Conservation (phyloP, 495 filamentous ascomycete genomes). For the Penicillium lividum region DNA sequence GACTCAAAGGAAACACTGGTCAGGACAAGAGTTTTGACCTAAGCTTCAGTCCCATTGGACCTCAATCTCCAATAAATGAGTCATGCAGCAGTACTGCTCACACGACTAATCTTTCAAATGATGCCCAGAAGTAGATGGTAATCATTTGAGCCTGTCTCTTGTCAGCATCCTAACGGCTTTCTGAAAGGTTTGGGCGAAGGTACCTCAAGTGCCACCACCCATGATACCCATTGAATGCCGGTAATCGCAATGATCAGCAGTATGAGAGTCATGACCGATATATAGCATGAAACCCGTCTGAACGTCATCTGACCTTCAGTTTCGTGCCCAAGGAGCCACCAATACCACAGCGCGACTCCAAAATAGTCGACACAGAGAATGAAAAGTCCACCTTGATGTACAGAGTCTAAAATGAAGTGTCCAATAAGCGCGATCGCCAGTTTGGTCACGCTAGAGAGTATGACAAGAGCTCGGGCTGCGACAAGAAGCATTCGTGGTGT, state of each 20-base stretch:
- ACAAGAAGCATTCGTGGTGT: neutral
- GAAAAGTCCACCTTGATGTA: neutral
- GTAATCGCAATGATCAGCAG: no score
- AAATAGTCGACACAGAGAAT: no score
- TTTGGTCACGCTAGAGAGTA: neutral
- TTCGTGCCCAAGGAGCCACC: no score
- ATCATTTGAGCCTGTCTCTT: neutral
- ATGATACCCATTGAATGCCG: no score
- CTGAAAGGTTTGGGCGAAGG: no score
- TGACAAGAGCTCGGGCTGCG: neutral
- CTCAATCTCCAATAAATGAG: neutral
- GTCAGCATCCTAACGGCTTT: neutral
- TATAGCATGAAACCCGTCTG: no score
- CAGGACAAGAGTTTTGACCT: neutral
- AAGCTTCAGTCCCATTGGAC: neutral
- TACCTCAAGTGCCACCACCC: no score
- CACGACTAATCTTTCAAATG: neutral
- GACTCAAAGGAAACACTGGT: neutral
- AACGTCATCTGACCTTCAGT: no score
- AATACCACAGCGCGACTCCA: no score
- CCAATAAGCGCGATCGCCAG: neutral
- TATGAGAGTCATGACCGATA: no score
- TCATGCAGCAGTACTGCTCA: neutral
- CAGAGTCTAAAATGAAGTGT: neutral
- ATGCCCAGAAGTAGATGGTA: neutral